Evolutionary conservation across 768 basidiomycete species (phyloP).

Genomic region (Xerocomellus chrysenteron): DNA sequence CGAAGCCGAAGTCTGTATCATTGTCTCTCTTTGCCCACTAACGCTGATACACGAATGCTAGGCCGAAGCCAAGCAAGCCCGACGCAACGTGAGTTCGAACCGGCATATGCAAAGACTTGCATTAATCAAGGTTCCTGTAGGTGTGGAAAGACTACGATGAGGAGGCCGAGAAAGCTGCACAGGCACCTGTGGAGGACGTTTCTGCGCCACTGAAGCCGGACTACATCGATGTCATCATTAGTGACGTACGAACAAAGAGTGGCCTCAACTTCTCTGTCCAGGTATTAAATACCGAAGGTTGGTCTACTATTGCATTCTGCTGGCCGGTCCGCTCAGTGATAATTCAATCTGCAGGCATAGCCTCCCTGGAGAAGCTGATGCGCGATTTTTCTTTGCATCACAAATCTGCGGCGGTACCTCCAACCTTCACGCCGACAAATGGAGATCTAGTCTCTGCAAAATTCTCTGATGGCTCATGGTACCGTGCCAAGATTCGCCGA

Average conservation of each 20-base stretch:
- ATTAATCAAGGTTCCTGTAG: constrained; percentile 38
- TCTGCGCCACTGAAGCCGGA: constrained; percentile 68
- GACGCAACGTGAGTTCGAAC: constrained; percentile 63
- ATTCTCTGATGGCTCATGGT: constrained; percentile 94
- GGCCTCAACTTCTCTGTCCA: constrained; percentile 92
- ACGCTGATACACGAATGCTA: constrained; percentile 29
- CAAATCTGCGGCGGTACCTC: constrained; percentile 56
- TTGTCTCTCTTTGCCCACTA: constrained; percentile 1
- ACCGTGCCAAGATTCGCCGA: constrained; percentile 88
- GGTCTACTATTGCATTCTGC: constrained; percentile 10
- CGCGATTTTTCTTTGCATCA: constrained; percentile 88
- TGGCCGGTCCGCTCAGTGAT: background rate
- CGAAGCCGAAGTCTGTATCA: constrained; percentile 71
- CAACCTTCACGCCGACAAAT: constrained; percentile 75
- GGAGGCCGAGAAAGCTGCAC: constrained; percentile 57
- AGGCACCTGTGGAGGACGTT: constrained; percentile 45
- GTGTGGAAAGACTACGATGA: constrained; percentile 87
- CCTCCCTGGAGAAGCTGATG: constrained; percentile 92
- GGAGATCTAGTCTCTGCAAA: constrained; percentile 94
- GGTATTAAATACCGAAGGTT: constrained; percentile 87
- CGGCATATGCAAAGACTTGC: background rate
- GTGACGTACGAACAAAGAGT: constrained; percentile 72
- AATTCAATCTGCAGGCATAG: constrained; percentile 61
- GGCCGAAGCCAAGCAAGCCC: constrained; percentile 79
- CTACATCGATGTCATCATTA: constrained; percentile 91